phyloP scores from a whole-genome alignment of 2,329 filamentous ascomycete genomes.

The Ophiostoma novo-ulmi region DNA sequence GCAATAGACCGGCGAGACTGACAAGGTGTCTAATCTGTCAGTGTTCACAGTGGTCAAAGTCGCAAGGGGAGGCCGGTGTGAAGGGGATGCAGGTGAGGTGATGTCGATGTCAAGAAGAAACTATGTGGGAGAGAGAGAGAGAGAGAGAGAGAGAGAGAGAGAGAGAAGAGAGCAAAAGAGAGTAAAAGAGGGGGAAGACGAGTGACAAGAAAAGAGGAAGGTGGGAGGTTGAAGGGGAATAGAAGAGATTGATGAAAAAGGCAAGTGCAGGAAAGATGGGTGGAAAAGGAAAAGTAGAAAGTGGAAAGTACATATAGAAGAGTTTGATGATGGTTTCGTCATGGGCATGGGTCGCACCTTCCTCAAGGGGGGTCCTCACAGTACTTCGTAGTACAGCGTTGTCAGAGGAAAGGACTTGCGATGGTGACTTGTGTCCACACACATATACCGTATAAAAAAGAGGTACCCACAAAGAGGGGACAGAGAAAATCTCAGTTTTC shows the following conservation, averaged over 20 bases:
- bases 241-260: not conserved
- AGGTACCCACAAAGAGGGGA: conserved; percentile 4
- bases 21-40: not conserved
- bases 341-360: not conserved
- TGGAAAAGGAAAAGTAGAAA: too few relatives aligned
- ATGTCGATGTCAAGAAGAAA: not conserved
- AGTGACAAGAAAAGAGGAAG: not conserved
- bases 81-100: not conserved
- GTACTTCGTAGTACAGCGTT: too few relatives aligned
- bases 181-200: not conserved
- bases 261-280: not conserved
- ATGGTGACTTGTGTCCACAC: not conserved
- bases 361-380: not conserved
- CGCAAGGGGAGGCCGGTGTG: not conserved
- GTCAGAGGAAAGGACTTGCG: not conserved
- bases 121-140: not conserved
- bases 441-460: not conserved
- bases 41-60: not conserved
- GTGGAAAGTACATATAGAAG: not conserved
- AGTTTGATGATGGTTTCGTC: conserved; percentile 12
- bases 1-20: not conserved
- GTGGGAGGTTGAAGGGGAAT: not conserved
- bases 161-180: not conserved
- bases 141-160: not conserved
- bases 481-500: not conserved